Conservation (phyloP, 768 basidiomycete genomes). For the Podaxis rugospora region DNA sequence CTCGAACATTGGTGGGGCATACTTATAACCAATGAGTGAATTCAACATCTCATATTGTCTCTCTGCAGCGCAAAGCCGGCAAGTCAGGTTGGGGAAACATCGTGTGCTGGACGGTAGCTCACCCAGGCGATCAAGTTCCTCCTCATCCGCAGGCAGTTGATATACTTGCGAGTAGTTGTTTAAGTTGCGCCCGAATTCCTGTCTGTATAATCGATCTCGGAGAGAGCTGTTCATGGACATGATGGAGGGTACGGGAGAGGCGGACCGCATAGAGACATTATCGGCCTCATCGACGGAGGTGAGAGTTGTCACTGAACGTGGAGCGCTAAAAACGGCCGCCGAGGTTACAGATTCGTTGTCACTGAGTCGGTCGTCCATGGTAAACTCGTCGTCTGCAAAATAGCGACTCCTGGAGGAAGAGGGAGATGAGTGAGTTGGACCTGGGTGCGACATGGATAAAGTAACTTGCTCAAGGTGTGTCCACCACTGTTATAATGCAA, state of each 20-base stretch:
- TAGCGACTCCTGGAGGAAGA: not conserved
- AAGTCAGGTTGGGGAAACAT: slow-evolving; percentile 3
- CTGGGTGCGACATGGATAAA: not conserved
- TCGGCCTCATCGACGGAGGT: slow-evolving; percentile 28
- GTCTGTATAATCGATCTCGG: slow-evolving; percentile 51
- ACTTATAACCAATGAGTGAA: slow-evolving; percentile 58
- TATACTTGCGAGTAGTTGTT: slow-evolving; percentile 82
- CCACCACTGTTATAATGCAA: slow-evolving; percentile 1
- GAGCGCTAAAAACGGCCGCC: slow-evolving; percentile 4
- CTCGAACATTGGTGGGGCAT: slow-evolving; percentile 51
- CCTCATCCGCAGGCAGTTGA: slow-evolving; percentile 72
- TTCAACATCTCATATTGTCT: slow-evolving; percentile 65
- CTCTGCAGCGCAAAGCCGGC: slow-evolving; percentile 34
- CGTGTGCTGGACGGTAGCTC: slow-evolving; percentile 16
- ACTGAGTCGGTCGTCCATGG: slow-evolving; percentile 3
- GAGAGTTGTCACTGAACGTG: not conserved
- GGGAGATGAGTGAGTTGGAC: not conserved
- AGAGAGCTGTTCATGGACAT: slow-evolving; percentile 64
- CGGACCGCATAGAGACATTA: slow-evolving; percentile 49
- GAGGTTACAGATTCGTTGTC: slow-evolving; percentile 6
- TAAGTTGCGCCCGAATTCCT: slow-evolving; percentile 64
- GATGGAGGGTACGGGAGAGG: slow-evolving; percentile 65
- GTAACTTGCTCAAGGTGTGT: not conserved
- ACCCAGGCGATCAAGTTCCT: slow-evolving; percentile 71
- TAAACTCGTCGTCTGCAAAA: slow-evolving; percentile 3